Evolutionary conservation across 352 stramenopile genomes (phyloP), one percentile per base, ranked within the genome.

Genomic region (Pythium aphanidermatum): DNA sequence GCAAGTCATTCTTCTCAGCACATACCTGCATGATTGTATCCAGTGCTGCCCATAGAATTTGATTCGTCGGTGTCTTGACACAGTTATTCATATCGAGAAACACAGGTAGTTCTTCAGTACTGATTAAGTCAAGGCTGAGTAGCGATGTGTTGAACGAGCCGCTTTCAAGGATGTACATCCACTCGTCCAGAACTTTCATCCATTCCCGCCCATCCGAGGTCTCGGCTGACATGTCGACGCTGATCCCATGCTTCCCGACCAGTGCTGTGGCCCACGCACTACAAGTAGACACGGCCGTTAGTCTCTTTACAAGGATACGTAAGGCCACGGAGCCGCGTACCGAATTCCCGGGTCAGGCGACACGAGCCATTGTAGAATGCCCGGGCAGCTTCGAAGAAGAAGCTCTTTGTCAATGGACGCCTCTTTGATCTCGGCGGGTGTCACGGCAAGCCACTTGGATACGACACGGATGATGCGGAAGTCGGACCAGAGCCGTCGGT

Each of bases 121-220:
- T 64, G 19, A 66, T 64, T n/a, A 92, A 41, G 16, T 87, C 77
- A 14, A 95, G 55, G 24, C 58, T 74, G 14, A 90, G 51, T 26
- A 90, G 57, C 2, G 70, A 58, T 36, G 65, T 68, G 29, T 95
- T 91, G 53, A 90, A 95, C 8, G 65, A 69, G 54, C 63, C 59
- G 29, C 69, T 91, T 55, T 95, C 83, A 19, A 95, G 29, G 32
- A 92, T 75, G 42, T 80, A 95, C 76, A 90, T 88, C 78, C 82
- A 92, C 48, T 95, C 83, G 36, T 95, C 80, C 25, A 95, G 58
- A 17, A 90, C 79, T 29, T 70, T 67, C 26, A 90, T 57, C 29
- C 88, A 77, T 26, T 68, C 58, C 16, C 78, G 65, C 42, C 72
- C 42, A 9, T 63, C 55, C 1, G 40, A 36, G 30, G 56, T 63